Percentiles rank a stretch among this genome's conserved stretches.
Conservation (phyloP, 1,139 yeast species). For the Pichia sp. region DNA sequence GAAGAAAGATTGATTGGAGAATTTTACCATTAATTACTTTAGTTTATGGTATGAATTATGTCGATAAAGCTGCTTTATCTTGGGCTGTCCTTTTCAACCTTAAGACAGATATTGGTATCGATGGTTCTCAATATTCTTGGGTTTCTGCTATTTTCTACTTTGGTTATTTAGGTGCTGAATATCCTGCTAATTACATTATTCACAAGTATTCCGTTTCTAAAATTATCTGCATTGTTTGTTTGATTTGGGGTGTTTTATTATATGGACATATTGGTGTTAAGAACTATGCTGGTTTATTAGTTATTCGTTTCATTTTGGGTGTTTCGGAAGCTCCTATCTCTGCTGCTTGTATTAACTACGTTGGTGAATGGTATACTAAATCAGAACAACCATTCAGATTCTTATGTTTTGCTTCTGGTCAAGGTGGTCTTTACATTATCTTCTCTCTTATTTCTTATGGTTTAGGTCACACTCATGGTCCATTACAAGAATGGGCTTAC, state of each 20-base stretch:
- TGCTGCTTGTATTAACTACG: slow-evolving; percentile 38
- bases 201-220: slow-evolving; percentile 24
- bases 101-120: slow-evolving; percentile 15
- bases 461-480: slow-evolving; percentile 17
- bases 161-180: slow-evolving; percentile 43
- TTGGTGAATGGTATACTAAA: slow-evolving; percentile 41
- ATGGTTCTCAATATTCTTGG: slow-evolving; percentile 26
- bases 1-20: slow-evolving; percentile 26
- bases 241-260: slow-evolving; percentile 22
- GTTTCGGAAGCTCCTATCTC: slow-evolving; percentile 41
- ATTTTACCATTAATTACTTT: slow-evolving; percentile 23
- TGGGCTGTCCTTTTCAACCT: slow-evolving; percentile 20
- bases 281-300: slow-evolving; percentile 40
- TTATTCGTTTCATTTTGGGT: slow-evolving; percentile 41
- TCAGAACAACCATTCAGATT: slow-evolving; percentile 24
- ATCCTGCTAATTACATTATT: slow-evolving; percentile 46
- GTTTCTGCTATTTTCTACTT: slow-evolving; percentile 26
- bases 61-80: slow-evolving; percentile 26
- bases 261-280: slow-evolving; percentile 19
- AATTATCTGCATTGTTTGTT: slow-evolving; percentile 17
- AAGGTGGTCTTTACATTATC: slow-evolving; percentile 15
- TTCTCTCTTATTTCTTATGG: slow-evolving; percentile 21
- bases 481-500: slow-evolving; percentile 41
- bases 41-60: slow-evolving; percentile 29
- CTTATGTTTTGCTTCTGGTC: slow-evolving; percentile 16